A percentile compares a stretch with the other conserved stretches of the same genome.
phyloP scores from a whole-genome alignment of 2,329 filamentous ascomycete genomes.

The Myriosclerotinia scirpicola region DNA sequence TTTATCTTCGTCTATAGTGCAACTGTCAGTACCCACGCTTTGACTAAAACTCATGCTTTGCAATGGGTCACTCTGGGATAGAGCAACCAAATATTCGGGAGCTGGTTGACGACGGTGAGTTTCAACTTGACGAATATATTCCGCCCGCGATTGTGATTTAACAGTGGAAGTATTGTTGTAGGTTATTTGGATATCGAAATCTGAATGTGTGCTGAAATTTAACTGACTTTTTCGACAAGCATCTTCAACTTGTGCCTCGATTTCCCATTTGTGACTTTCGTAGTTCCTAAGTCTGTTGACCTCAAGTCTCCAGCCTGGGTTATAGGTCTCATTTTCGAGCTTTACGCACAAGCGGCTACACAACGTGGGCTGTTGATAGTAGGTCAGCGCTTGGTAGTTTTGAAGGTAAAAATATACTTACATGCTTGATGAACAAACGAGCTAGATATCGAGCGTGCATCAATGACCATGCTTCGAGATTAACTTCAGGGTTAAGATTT shows the following conservation, averaged over 20 bases:
- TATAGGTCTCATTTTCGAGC: background rate
- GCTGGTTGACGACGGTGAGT: background rate
- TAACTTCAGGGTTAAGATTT: background rate
- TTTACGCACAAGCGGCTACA: constrained; percentile 10
- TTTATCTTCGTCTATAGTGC: background rate
- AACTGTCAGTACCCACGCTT: background rate
- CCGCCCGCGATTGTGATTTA: background rate
- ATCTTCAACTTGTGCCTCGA: background rate
- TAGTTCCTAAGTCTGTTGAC: background rate
- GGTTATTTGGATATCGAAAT: background rate
- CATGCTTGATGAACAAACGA: constrained; percentile 16
- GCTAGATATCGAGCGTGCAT: constrained; percentile 3
- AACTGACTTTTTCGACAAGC: background rate
- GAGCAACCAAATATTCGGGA: background rate
- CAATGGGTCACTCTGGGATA: background rate
- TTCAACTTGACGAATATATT: background rate
- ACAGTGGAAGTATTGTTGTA: background rate
- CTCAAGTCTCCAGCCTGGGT: background rate
- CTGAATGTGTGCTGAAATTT: background rate
- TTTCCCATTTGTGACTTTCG: background rate
- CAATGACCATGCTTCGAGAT: background rate
- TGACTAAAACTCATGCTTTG: background rate
- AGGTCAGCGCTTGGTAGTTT: background rate
- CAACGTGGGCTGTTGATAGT: background rate
- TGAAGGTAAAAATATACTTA: background rate